Base-by-base conservation (phyloP, 2,329 filamentous ascomycete genomes). In the Colletotrichum melonis region DNA sequence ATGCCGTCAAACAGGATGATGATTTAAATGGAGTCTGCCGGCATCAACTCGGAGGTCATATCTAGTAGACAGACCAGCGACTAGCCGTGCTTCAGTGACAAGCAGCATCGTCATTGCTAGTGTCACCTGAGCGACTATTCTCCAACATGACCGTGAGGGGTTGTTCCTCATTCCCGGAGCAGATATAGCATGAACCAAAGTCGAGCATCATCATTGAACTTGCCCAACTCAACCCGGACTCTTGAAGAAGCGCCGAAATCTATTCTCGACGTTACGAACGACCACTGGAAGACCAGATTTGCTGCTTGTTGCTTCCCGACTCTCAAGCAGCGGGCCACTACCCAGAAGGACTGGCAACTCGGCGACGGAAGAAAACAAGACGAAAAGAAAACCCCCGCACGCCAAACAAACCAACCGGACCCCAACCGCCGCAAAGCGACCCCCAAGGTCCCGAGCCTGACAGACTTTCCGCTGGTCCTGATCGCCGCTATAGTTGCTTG, bases 381-480 rank as follows among this genome's bases (percentile, higher is more conserved):
- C 67, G 67, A 69, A 64, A 22, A 24, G 67, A 69, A 64, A 28
- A 14, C 22, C 24, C 67, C 58, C 58, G 56, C 28, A 59, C 14
- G 42, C 16, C 16, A 49, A 49, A 49, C 4, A 35, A 19, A 12
- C 57, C 38, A 62, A 56, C 60, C 30, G 56, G 28, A 63, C 60
- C 60, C 67, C 54, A 63, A 32, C 11, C 32, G 52, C 38, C 9
- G 28, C 19, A 35, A 5, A 16, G 19, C n/a, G 35, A 24, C 30
- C 19, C 52, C 60, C 19, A 42, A 42, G 38, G 32, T 4, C 38
- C 28, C 46, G 38, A 42, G 63, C 22, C 56, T 49, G 26, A 62
- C 56, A 71, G 46, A 57, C 63, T 71, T 71, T 57, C 68, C 62
- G 55, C 54, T 70, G 62, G 60, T 70, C 68, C 68, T 71, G 68